Evolutionary conservation across 345 rosid genomes (phyloP).

Genomic region (Euphorbia tirucalli): DNA sequence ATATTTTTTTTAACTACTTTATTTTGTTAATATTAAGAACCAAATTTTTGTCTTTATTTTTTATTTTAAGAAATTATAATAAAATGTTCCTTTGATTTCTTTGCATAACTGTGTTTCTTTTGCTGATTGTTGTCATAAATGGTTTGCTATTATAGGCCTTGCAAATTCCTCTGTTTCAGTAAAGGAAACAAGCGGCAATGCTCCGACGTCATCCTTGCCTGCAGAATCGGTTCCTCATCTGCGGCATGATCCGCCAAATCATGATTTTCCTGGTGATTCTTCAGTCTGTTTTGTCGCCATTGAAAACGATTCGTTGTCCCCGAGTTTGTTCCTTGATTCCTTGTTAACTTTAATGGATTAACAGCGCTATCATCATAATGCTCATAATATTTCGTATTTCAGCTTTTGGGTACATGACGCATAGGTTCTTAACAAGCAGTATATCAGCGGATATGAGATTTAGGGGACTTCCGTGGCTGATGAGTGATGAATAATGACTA

Average conservation of each 20-base stretch:
- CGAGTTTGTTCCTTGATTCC: slow-evolving; percentile 26
- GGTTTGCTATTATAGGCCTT: slow-evolving; percentile 24
- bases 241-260: slow-evolving; percentile 21
- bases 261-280: slow-evolving; percentile 16
- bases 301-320: slow-evolving; percentile 28
- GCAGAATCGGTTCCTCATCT: slow-evolving; percentile 16
- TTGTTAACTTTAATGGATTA: background rate
- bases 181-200: slow-evolving; percentile 22
- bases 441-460: background rate
- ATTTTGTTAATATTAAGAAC: background rate
- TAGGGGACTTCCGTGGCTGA: background rate
- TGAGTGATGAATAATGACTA: background rate
- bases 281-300: slow-evolving; percentile 15
- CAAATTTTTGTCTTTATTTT: background rate
- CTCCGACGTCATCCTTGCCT: slow-evolving; percentile 13
- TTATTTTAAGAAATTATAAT: slow-evolving; percentile 3
- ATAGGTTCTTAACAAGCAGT: background rate
- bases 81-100: background rate
- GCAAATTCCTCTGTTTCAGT: slow-evolving; percentile 27
- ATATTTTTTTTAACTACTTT: slow-evolving; percentile 3
- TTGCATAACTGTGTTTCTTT: background rate
- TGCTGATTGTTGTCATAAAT: background rate
- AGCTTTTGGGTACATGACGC: background rate
- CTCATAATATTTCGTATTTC: background rate
- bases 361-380: too few relatives aligned